Conservation (phyloP, 495 filamentous ascomycete genomes). For the Durotheca rogersii region DNA sequence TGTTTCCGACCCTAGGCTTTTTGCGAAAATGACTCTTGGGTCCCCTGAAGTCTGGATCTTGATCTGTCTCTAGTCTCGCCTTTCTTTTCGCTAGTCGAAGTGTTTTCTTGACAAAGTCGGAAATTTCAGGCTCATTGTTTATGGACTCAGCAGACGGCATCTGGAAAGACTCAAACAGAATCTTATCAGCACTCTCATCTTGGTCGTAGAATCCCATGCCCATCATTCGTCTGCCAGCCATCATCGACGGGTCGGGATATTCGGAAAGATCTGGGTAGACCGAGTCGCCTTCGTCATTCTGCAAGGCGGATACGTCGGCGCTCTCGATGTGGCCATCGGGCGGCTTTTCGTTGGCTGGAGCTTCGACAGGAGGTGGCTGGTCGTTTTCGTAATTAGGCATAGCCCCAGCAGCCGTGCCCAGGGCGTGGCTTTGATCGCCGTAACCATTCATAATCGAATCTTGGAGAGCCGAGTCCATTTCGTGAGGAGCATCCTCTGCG, state of each 20-base stretch:
- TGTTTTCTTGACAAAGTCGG: constrained; percentile 51
- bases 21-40: constrained; percentile 42
- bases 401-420: constrained; percentile 4
- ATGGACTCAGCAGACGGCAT: constrained; percentile 42
- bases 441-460: constrained; percentile 38
- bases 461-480: constrained; percentile 37
- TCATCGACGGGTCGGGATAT: constrained; percentile 50
- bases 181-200: constrained; percentile 51
- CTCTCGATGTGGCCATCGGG: constrained; percentile 21
- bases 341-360: constrained; percentile 4
- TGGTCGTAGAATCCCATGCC: constrained; percentile 58
- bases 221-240: constrained; percentile 50
- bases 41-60: constrained; percentile 50
- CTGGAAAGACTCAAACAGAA: constrained; percentile 53
- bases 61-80: constrained; percentile 44
- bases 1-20: constrained; percentile 37
- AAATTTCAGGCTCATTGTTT: constrained; percentile 44
- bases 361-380: not conserved
- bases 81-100: constrained; percentile 48
- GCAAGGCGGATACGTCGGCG: constrained; percentile 33
- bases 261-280: constrained; percentile 37
- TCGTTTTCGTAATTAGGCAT: constrained; percentile 7
- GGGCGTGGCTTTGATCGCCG: constrained; percentile 36
- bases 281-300: constrained; percentile 31
- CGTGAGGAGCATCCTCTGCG: constrained; percentile 35